Conservation (phyloP, 768 basidiomycete species). For the Rhizopogon vesiculosus region DNA sequence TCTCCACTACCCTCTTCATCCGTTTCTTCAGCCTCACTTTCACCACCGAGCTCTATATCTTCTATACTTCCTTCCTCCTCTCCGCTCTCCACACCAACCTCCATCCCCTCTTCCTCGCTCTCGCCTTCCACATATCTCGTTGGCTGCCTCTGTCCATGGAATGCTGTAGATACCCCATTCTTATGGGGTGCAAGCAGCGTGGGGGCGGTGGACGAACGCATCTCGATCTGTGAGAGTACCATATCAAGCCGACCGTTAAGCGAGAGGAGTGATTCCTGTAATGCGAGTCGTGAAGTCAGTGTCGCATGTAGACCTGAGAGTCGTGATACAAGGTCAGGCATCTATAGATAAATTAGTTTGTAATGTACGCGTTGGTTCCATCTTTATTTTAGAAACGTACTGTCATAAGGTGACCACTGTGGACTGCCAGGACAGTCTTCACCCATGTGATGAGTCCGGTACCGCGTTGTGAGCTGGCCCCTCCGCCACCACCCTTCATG, state of each 20-base stretch:
- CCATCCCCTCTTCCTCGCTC: slow-evolving; percentile 56
- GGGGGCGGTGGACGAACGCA: slow-evolving; percentile 72
- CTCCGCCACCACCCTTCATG: slow-evolving; percentile 75
- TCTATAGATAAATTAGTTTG: slow-evolving; percentile 39
- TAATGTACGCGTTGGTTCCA: background rate
- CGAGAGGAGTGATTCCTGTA: slow-evolving; percentile 82
- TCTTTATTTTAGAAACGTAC: slow-evolving; percentile 42
- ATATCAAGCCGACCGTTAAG: slow-evolving; percentile 90
- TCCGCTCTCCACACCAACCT: slow-evolving; percentile 54
- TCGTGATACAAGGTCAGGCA: slow-evolving; percentile 87
- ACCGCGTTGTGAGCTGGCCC: slow-evolving; percentile 75
- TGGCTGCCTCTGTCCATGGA: slow-evolving; percentile 35
- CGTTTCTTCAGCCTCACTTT: slow-evolving; percentile 48
- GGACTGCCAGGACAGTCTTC: slow-evolving; percentile 76
- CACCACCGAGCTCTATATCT: slow-evolving; percentile 69
- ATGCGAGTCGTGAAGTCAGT: slow-evolving; percentile 69
- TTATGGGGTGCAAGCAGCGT: slow-evolving; percentile 44
- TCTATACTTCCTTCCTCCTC: slow-evolving; percentile 75
- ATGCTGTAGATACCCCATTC: slow-evolving; percentile 26
- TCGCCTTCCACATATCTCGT: slow-evolving; percentile 76
- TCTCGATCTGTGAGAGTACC: slow-evolving; percentile 89
- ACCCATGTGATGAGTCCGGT: slow-evolving; percentile 71
- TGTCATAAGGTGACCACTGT: slow-evolving; percentile 92
- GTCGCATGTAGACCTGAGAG: slow-evolving; percentile 82
- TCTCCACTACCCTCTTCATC: slow-evolving; percentile 40